Evolutionary conservation across 2,329 filamentous ascomycete species (phyloP).

Genomic region (Penicillium sclerotigenum): DNA sequence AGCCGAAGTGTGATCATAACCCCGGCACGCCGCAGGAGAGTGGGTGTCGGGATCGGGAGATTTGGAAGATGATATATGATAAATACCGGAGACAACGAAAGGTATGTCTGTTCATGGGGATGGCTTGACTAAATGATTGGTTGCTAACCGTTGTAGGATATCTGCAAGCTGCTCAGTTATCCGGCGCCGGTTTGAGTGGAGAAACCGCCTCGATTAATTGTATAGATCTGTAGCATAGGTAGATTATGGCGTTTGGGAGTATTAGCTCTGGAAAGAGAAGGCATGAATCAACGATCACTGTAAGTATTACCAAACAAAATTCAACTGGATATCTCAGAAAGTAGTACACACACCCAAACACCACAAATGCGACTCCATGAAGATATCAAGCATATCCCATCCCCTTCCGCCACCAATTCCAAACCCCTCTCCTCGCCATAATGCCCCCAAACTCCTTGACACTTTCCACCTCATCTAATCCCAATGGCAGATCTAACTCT

Average conservation of each 20-base stretch:
- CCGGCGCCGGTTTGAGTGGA: constrained; percentile 33
- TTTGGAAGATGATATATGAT: constrained; percentile 40
- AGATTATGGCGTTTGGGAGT: constrained; percentile 2
- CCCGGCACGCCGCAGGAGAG: constrained; percentile 37
- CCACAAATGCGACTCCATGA: background rate
- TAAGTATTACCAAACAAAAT: background rate
- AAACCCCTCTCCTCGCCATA: constrained; percentile 60
- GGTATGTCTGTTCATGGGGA: constrained; percentile 14
- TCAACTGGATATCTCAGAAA: background rate
- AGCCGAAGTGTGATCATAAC: constrained; percentile 35
- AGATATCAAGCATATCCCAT: constrained; percentile 53
- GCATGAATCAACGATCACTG: background rate
- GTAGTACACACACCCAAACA: background rate
- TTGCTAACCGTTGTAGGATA: constrained; percentile 22
- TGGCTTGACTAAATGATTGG: background rate
- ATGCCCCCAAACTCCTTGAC: constrained; percentile 62
- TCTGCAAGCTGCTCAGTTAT: constrained; percentile 38
- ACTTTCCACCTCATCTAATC: constrained; percentile 58
- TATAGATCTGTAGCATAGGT: background rate
- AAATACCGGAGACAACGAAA: constrained; percentile 36
- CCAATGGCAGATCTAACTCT: constrained; percentile 11
- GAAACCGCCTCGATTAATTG: background rate
- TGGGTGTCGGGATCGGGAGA: constrained; percentile 37
- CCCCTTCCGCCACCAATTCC: constrained; percentile 63
- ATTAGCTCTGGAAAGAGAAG: background rate